These are phyloP conservation scores for Ceriops decandra DNA, from an alignment of 345 rosid species.

Conservation along the genomic window DNA sequence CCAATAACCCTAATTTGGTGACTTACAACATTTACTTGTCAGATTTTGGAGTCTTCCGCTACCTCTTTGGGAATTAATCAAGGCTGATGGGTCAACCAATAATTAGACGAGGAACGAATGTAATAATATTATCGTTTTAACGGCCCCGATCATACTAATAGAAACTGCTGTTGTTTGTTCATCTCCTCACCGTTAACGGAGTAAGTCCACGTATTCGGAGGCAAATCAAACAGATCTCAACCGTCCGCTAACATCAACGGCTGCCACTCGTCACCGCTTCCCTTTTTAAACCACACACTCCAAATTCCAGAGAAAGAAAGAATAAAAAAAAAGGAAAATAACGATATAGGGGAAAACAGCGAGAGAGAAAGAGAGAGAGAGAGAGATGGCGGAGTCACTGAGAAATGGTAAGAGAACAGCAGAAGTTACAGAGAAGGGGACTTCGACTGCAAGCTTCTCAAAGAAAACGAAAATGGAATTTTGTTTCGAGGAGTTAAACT, in stretches of 20 bases:
- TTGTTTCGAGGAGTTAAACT: conserved; percentile 14
- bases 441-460: conserved; percentile 32
- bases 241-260: conserved; percentile 43
- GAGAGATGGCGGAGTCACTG: conserved; percentile 33
- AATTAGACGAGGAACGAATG: neutral
- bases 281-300: conserved; percentile 7
- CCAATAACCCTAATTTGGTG: no score
- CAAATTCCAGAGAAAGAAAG: neutral
- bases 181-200: conserved; percentile 5
- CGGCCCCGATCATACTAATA: conserved; percentile 1
- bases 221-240: conserved; percentile 26
- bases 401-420: conserved; percentile 35
- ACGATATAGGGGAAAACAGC: neutral
- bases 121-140: neutral
- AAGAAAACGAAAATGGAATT: conserved; percentile 29
- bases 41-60: no score
- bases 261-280: conserved; percentile 13
- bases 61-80: no score
- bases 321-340: conserved; percentile 3
- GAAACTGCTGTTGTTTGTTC: neutral
- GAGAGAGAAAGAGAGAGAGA: conserved; percentile 17
- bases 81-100: no score
- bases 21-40: no score
- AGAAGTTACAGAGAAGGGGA: conserved; percentile 18
- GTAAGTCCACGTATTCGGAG: conserved; percentile 25